Base-by-base conservation (phyloP, 805 yeast genomes). In the Phaffomyces antillensis region DNA sequence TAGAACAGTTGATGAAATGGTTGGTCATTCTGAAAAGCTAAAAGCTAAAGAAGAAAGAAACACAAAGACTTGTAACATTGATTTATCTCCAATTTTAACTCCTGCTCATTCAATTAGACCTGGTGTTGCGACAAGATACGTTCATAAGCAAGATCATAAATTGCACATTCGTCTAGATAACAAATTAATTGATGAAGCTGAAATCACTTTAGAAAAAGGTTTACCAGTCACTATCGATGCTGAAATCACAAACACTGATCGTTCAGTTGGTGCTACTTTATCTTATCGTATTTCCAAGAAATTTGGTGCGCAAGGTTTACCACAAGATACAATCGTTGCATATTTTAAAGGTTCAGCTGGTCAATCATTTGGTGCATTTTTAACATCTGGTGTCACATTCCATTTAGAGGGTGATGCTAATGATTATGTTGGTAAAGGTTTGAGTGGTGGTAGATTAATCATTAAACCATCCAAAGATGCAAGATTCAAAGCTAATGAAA, bases 81-180 rank as follows among this genome's bases (percentile, higher is more conserved):
- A 91, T 62, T 72, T 91, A 63, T 79, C 95, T 35, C 98, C 98
- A 52, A 82, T 91, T 53, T 78, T 91, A 61, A 93, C 98, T 30
- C 99, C 99, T 18, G 98, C 98, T 38, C 96, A 91, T 64, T 79
- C 88, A 37, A 82, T 91, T 60, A 82, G 98, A 69, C 96, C 97
- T 6, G 97, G 96, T 62, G 98, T 90, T 52, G 91, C 96, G 18
- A 91, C 97, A 25, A 77, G 86, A 66, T 85, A 89, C 64, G 86
- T 86, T 47, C 81, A 93, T 68, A 88, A 88, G 66, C 96, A 89
- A 72, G 97, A 93, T 66, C 96, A 90, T 68, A 80, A 85, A 61
- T 73, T 91, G 59, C 97, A 91, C 59, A 86, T 90, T 37, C 84
- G 98, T 67, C 71, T 91, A 52, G 99, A 91, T 65, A 91, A 91